phyloP scores from a whole-genome alignment of 1,139 yeast species.

The Keqinozyma sinolaborantium region DNA sequence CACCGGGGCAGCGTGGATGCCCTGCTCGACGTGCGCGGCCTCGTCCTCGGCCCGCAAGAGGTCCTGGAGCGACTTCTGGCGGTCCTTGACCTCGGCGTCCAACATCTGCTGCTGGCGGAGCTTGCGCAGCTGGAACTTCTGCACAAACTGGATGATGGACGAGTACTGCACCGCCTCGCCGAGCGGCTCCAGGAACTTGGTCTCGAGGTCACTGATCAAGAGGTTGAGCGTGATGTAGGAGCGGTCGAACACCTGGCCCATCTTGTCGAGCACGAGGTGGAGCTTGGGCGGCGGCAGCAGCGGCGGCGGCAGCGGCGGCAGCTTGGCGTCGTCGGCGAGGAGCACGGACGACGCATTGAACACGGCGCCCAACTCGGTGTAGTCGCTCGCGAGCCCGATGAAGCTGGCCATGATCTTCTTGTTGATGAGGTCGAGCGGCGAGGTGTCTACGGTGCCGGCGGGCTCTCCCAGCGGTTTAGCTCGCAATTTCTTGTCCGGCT shows the following conservation, averaged over 20 bases:
- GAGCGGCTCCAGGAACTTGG: conserved; percentile 78
- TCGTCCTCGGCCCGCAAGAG: conserved; percentile 40
- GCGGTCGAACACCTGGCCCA: conserved; percentile 80
- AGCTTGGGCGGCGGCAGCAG: too few species aligned
- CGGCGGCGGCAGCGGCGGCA: too few species aligned
- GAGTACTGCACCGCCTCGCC: conserved; percentile 81
- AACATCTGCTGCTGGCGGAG: conserved; percentile 62
- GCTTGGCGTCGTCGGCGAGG: conserved; percentile 37
- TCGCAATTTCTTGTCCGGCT: conserved; percentile 23
- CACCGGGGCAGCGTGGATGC: conserved; percentile 22
- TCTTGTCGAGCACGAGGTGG: conserved; percentile 49
- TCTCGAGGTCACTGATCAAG: conserved; percentile 65
- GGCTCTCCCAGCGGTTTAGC: conserved; percentile 18
- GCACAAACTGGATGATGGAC: conserved; percentile 59
- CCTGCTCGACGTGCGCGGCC: conserved; percentile 32
- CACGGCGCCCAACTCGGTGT: conserved; percentile 65
- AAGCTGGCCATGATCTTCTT: conserved; percentile 61
- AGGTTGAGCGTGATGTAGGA: conserved; percentile 64
- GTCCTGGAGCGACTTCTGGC: conserved; percentile 39
- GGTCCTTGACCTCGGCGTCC: conserved; percentile 49
- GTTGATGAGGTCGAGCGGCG: conserved; percentile 63
- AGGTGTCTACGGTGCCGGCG: conserved; percentile 23
- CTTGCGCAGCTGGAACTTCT: conserved; percentile 69
- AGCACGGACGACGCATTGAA: conserved; percentile 74
- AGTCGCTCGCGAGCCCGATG: conserved; percentile 62